Evolutionary conservation across 2,329 filamentous ascomycete genomes (phyloP), one percentile per base, ranked within the genome.

Genomic region (Talaromyces sp.): DNA sequence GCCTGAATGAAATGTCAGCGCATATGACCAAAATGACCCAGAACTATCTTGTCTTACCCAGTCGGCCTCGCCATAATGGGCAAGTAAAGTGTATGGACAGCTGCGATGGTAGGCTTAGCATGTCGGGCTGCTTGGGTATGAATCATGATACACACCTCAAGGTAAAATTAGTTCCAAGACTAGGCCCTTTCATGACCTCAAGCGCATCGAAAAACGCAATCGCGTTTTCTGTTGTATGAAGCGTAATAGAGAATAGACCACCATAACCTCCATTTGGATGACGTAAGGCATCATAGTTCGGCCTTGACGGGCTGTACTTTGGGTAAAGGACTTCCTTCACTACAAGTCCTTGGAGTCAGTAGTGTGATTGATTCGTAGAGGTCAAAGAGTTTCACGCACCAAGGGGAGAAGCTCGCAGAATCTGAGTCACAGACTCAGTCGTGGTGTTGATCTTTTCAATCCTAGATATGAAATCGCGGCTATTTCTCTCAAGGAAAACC

Each of bases 141-240:
- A 16, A 54, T 39, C 54, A 50, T 48, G 50, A 21, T 54, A 55
- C 63, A 67, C 63, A 82, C 81, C 80, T 89, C 40, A 99, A 81
- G 0, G 95, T 98, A 74, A 99, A 99, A 76, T 99, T 99, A 0
- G 95, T 98, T 1, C 95, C 95, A 57, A 99, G 80, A 76, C 92
- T 97, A 0, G 95, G 95, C 0, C 95, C 95, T 76, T 99, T 99
- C 42, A 92, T 88, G 1, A 92, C 95, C 66, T 96, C 87, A 16
- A 99, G 79, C 12, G 85, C 83, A 76, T 99, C 92, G 76, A 89
- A 97, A 75, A 98, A 97, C 0, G 86, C 84, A 60, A 91, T 80
- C 0, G 93, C 91, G 66, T 93, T 87, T 33, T 82, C 80, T 62
- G 83, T 85, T 1, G 82, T 82, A 68, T 90, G 80, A 71, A 98